Percentiles rank a stretch among this genome's conserved stretches.
Evolutionary conservation across 2,329 filamentous ascomycete species (phyloP).

Genomic region (Beauveria brongniartii): DNA sequence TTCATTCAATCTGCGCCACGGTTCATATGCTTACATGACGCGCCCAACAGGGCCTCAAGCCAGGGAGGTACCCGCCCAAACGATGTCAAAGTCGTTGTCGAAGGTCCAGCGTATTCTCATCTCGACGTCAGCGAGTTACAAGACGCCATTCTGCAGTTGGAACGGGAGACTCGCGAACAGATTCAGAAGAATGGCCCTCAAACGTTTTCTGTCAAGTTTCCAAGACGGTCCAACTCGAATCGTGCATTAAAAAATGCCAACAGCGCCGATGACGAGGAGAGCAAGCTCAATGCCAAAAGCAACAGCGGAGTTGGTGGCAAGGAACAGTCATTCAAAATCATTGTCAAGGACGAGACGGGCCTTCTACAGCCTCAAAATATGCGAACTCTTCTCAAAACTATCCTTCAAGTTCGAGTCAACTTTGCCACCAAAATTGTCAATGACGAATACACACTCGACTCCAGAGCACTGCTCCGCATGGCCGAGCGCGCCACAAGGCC

Average conservation of each 20-base stretch:
- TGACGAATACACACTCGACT: slow-evolving; percentile 24
- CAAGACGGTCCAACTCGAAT: neutral
- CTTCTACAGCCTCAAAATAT: slow-evolving; percentile 19
- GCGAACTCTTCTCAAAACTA: slow-evolving; percentile 21
- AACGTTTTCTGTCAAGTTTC: neutral
- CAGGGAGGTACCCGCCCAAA: neutral
- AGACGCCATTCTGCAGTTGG: slow-evolving; percentile 27
- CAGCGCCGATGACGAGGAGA: neutral
- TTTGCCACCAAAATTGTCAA: slow-evolving; percentile 22
- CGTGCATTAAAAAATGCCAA: neutral
- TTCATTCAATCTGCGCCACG: neutral
- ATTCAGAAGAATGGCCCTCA: neutral
- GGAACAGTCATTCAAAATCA: slow-evolving; percentile 9
- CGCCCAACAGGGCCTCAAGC: neutral
- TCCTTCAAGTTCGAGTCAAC: slow-evolving; percentile 23
- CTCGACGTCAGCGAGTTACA: slow-evolving; percentile 27
- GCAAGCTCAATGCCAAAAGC: neutral
- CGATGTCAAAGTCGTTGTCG: slow-evolving; percentile 12
- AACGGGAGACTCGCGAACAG: slow-evolving; percentile 13
- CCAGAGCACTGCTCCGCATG: slow-evolving; percentile 18
- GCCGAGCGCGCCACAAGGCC: slow-evolving; percentile 16
- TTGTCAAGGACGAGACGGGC: slow-evolving; percentile 10
- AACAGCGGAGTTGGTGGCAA: neutral
- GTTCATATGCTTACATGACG: neutral
- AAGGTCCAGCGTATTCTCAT: slow-evolving; percentile 24